Evolutionary conservation across 2,329 filamentous ascomycete genomes (phyloP).

Genomic region (Cladophialophora carrionii): DNA sequence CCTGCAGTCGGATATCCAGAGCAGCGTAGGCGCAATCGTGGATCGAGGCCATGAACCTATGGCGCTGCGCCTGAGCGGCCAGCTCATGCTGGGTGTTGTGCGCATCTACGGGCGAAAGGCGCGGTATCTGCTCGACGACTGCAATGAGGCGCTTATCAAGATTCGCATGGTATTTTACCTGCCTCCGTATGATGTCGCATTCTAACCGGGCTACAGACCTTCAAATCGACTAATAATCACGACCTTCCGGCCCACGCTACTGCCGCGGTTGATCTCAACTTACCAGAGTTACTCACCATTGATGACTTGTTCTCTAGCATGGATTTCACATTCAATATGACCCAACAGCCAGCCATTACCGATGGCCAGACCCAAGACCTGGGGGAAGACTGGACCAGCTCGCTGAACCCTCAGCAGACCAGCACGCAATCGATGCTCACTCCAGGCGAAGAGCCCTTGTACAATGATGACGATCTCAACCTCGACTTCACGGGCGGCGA

Average conservation of each 20-base stretch:
- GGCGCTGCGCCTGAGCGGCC: constrained; percentile 89
- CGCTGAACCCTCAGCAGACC: constrained; percentile 71
- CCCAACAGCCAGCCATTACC: constrained; percentile 62
- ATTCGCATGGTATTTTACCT: constrained; percentile 82
- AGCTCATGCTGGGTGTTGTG: constrained; percentile 91
- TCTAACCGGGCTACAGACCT: constrained; percentile 68
- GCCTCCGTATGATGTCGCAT: constrained; percentile 7
- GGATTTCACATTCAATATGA: constrained; percentile 81
- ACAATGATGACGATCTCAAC: constrained; percentile 69
- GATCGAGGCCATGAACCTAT: constrained; percentile 90
- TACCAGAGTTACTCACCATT: constrained; percentile 91
- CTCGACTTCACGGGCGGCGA: constrained; percentile 72
- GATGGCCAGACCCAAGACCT: constrained; percentile 31
- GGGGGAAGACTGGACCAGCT: constrained; percentile 66
- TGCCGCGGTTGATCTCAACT: constrained; percentile 79
- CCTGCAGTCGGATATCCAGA: constrained; percentile 88
- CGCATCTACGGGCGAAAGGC: constrained; percentile 98
- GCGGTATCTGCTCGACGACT: constrained; percentile 93
- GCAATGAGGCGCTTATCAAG: constrained; percentile 95
- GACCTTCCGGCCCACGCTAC: constrained; percentile 85
- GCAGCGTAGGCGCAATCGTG: constrained; percentile 94
- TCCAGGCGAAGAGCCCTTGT: constrained; percentile 51
- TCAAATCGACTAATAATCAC: constrained; percentile 90
- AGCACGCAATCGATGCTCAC: constrained; percentile 61
- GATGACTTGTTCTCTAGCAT: constrained; percentile 84